These are phyloP conservation scores for Yarrowia yakushimensis DNA, from an alignment of 805 yeast genomes.

Conservation along the genomic window DNA sequence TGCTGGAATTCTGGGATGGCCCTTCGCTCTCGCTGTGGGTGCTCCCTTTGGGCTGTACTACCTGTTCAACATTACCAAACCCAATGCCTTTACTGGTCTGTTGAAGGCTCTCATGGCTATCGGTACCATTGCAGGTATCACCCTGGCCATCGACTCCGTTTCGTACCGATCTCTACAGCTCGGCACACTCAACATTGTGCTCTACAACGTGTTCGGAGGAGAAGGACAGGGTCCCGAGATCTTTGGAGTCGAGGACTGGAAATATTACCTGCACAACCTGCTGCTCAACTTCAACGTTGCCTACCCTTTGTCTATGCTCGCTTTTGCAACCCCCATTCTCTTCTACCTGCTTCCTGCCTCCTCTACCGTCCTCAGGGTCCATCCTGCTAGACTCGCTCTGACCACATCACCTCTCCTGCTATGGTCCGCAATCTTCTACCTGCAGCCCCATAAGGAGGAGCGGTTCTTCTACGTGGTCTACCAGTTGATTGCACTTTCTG, in stretches of 20 bases:
- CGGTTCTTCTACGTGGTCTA: conserved; percentile 85
- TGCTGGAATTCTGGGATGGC: conserved; percentile 92
- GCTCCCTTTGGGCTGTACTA: conserved; percentile 52
- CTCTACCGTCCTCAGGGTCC: conserved; percentile 1
- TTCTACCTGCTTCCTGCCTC: not conserved
- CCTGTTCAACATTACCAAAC: conserved; percentile 27
- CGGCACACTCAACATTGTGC: conserved; percentile 78
- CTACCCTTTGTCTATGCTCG: conserved; percentile 29
- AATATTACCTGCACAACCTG: conserved; percentile 66
- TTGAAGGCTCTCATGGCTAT: conserved; percentile 29
- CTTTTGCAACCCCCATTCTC: conserved; percentile 5
- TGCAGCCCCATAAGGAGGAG: conserved; percentile 92
- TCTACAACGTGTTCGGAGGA: conserved; percentile 73
- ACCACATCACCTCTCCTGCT: conserved; percentile 45
- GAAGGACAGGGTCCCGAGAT: conserved; percentile 82
- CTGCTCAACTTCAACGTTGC: conserved; percentile 68
- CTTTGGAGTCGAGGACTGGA: conserved; percentile 79
- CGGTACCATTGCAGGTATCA: conserved; percentile 32
- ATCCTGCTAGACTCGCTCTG: conserved; percentile 31
- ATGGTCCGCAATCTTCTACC: conserved; percentile 65
- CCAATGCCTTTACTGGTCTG: conserved; percentile 24
- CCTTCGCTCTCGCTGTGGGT: conserved; percentile 67
- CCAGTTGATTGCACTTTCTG: conserved; percentile 60
- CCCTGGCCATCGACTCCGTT: conserved; percentile 44
- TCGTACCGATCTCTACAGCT: conserved; percentile 59